Evolutionary conservation across 2,329 filamentous ascomycete species (phyloP), one percentile per base, ranked within the genome.

Genomic region (Drechmeria coniospora): DNA sequence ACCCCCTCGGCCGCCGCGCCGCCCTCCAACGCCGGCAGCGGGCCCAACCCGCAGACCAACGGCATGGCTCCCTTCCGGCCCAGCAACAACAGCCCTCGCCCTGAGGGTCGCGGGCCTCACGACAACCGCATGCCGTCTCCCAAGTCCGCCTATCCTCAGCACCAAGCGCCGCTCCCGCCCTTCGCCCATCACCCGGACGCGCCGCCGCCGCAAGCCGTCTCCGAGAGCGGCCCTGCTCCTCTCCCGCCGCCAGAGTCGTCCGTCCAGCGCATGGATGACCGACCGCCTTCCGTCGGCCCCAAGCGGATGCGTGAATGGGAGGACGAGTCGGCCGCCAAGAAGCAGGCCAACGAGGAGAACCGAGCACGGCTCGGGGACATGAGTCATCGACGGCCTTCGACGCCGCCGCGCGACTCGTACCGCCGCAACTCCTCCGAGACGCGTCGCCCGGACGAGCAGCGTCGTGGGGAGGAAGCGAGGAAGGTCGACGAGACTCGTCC

Each of bases 281-380:
- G 84, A n/a, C 81, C 84, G 12, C 56, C 77, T 1, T 92, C 83
- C 21, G 79, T 81, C 8, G 70, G 69, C 4, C 73, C 78, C 32
- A 98, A 98, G 65, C 73, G 90, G 32, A 68, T 75, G 50, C 76
- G 86, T 26, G 90, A 95, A 45, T 94, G 90, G 86, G 90, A 95
- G 40, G 79, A 87, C 20, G 83, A 92, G 20, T 59, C 71, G 14
- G 57, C 74, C 4, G 63, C 65, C 24, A 92, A 94, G 61, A 94
- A 94, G 59, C 74, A 80, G 35, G 77, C 81, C 8, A 92, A 75
- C 21, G 87, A 95, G 5, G 86, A 94, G 51, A 83, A 69, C 37
- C 76, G 87, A 23, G 81, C 81, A 32, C 79, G 83, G 30, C 64
- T 94, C 39, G 84, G 93, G 21, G 84, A 94, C 43, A 69, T 82